A percentile compares a stretch with the other conserved stretches of the same genome.
Conservation (phyloP, 495 filamentous ascomycete species). For the Lophiotrema nucula region DNA sequence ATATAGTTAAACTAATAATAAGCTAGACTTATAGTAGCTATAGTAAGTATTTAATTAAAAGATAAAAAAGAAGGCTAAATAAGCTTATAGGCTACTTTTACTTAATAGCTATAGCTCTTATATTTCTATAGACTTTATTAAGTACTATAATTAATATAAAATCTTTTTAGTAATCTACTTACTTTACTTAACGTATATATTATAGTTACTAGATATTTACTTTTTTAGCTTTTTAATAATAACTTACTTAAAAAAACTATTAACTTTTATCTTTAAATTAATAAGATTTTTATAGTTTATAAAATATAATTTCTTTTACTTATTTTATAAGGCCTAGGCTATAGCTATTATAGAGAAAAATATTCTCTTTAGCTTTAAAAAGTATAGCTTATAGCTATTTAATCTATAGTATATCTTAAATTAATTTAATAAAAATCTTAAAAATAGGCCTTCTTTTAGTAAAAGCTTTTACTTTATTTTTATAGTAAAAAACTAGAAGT, state of each 20-base stretch:
- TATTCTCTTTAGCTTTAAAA: too few relatives aligned
- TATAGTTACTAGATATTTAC: neutral
- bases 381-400: too few relatives aligned
- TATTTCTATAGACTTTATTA: slow-evolving; percentile 11
- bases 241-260: neutral
- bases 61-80: neutral
- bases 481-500: too few relatives aligned
- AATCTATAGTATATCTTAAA: too few relatives aligned
- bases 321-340: neutral
- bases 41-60: neutral
- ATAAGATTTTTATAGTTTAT: neutral
- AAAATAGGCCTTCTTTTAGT: too few relatives aligned
- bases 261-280: neutral
- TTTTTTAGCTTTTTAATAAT: neutral
- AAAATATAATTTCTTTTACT: neutral
- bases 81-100: neutral
- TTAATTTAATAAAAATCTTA: too few relatives aligned
- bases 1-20: neutral
- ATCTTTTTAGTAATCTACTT: neutral
- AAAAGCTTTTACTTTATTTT: too few relatives aligned
- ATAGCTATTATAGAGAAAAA: neutral
- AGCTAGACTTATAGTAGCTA: neutral
- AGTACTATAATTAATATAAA: slow-evolving; percentile 1
- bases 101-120: slow-evolving; percentile 4
- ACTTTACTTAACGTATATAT: neutral